Evolutionary conservation across 108 stramenopile genomes (phyloP), one percentile per base, ranked within the genome.

Genomic region (Pseudonitzschia pungens): DNA sequence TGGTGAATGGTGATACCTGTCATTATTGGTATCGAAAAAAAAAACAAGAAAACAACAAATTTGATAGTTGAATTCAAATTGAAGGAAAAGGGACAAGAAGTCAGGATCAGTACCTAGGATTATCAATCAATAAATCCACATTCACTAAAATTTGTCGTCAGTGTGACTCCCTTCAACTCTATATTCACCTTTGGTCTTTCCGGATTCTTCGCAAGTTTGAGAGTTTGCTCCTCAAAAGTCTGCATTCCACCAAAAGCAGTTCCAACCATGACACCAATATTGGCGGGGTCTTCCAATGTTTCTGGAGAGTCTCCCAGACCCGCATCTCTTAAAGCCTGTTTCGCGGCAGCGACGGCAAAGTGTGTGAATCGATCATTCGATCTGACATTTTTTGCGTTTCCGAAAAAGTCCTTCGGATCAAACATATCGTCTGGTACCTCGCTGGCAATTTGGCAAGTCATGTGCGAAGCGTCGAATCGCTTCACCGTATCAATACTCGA

Each of bases 301-400:
- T 93, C 89, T 15, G 90, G 90, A 18, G 89, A 87, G 77, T 91
- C 86, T 40, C 96, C 84, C 54, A 98, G 32, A 36, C 70, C 75
- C 4, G 89, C 96, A 86, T 98, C 97, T 68, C 88, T 81, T 63
- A 97, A 65, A 9, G 98, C 96, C 67, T 88, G 84, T 36, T 89
- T 75, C 1, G 96, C 88, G 32, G 96, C 93, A 9, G 96, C 96
- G 21, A 98, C 93, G 27, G 96, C 96, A 64, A 98, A 91, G 70
- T 98, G 98, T n/a, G 98, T 98, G 68, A 83, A 96, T 14, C 96
- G 81, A 84, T 96, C 98, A 69, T 98, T 97, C 69, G 86, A 87
- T 73, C 87, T 89, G 69, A 87, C 84, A 69, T 89, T 94, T 79
- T 98, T 98, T 43, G 90, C 89, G 66, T 93, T 93, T 22, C 51